Evolutionary conservation across 257 asterid species (phyloP).

Genomic region (Cruciata laevipes): DNA sequence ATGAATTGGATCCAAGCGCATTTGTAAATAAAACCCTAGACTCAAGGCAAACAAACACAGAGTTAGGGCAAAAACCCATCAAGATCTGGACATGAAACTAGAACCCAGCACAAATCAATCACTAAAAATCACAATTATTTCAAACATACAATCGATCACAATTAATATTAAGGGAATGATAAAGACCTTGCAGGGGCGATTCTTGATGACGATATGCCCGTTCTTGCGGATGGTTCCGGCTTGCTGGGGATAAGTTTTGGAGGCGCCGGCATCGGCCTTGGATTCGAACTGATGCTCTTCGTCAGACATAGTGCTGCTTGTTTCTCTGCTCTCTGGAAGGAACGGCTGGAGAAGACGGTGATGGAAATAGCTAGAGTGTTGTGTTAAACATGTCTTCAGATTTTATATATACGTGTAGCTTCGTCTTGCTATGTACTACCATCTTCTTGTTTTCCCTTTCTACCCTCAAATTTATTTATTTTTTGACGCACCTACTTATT

Average conservation of each 20-base stretch:
- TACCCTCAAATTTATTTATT: no score
- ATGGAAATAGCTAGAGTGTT: background rate
- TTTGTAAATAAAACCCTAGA: background rate
- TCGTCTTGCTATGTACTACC: background rate
- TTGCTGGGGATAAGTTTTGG: slow-evolving; percentile 76
- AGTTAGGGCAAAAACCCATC: slow-evolving; percentile 11
- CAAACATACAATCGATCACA: no score
- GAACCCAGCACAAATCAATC: slow-evolving; percentile 17
- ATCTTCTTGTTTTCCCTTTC: background rate
- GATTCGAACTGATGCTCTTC: slow-evolving; percentile 80
- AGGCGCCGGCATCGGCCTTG: slow-evolving; percentile 74
- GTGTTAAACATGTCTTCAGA: background rate
- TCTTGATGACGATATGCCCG: slow-evolving; percentile 70
- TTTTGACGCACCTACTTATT: no score
- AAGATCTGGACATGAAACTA: slow-evolving; percentile 12
- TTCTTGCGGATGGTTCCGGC: slow-evolving; percentile 79
- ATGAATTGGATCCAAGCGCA: background rate
- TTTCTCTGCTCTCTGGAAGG: slow-evolving; percentile 16
- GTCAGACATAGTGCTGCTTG: slow-evolving; percentile 50
- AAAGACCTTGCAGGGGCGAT: slow-evolving; percentile 72
- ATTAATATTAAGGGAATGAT: background rate
- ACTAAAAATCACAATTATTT: background rate
- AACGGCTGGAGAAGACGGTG: background rate
- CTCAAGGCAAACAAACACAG: no score
- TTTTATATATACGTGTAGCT: background rate